Evolutionary conservation across 768 basidiomycete genomes (phyloP), one percentile per base, ranked within the genome.

Genomic region (Cubamyces sp.): DNA sequence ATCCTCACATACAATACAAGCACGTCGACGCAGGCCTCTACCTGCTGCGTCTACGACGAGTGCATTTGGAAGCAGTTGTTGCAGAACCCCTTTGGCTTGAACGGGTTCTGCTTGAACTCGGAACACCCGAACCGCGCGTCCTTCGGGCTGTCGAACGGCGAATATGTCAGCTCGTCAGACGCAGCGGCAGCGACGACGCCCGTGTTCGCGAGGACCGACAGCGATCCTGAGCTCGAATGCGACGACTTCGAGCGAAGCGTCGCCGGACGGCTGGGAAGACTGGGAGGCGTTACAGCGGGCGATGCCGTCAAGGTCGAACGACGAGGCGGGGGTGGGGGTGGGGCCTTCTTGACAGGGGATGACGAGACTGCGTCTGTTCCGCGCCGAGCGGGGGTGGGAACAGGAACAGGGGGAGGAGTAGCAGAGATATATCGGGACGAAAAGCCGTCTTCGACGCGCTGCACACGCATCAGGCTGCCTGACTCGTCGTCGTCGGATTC

Each of bases 131-230:
- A 71, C 23, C 54, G 60, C 28, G 62, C 71, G 64, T 89, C 86
- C 30, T 76, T 75, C 41, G 81, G 77, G 67, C 86, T 88, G 66
- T 89, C 87, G 62, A 90, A 90, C 23, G 88, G 87, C 49, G 87
- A 87, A 47, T 65, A 51, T 39, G 68, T 70, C 25, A 70, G 60
- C 57, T 54, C 65, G n/a, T 68, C 68, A 6, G 54, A 41, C 51
- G 52, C 67, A 28, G 23, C 12, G 8, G 26, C 46, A n/a, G 39
- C 19, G 42, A 47, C 39, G 39, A 43, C n/a, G 39, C 76, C 73
- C 60, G 84, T 80, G 58, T 81, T 69, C 71, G 56, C 74, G 70
- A 54, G 71, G 71, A 54, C 77, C 18, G 71, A 57, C 34, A 80
- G 77, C 52, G 81, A 76, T 21, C 75, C 59, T 16, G 77, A 70